These are phyloP conservation scores for Apophysomyces trapeziformis DNA, from an alignment of 371 early-diverging fungal species.

Conservation along the genomic window DNA sequence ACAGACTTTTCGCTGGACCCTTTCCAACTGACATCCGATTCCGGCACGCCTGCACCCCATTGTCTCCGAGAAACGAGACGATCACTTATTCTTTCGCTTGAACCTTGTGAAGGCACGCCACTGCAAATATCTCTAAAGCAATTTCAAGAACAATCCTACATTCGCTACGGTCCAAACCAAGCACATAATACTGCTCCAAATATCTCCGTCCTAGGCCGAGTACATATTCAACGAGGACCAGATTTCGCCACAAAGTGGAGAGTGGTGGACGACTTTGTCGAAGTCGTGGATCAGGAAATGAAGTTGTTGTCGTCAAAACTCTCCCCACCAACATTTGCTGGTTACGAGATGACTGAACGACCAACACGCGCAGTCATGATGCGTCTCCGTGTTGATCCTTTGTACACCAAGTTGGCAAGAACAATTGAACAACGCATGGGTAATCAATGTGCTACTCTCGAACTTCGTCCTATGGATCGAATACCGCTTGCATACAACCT, in stretches of 20 bases:
- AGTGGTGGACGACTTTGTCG: conserved; percentile 24
- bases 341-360: conserved; percentile 31
- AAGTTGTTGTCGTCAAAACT: conserved; percentile 2
- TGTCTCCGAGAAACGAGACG: conserved; percentile 33
- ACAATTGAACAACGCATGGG: conserved; percentile 23
- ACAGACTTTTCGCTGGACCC: conserved; percentile 33
- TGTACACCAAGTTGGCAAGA: conserved; percentile 21
- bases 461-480: conserved; percentile 28
- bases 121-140: conserved; percentile 28
- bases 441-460: conserved; percentile 19
- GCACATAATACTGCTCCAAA: conserved; percentile 35
- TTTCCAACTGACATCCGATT: conserved; percentile 28
- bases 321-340: conserved; percentile 28
- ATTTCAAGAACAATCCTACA: conserved; percentile 34
- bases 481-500: conserved; percentile 38
- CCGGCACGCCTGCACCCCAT: conserved; percentile 32
- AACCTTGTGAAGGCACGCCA: conserved; percentile 30
- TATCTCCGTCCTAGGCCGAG: conserved; percentile 25
- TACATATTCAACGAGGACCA: conserved; percentile 28
- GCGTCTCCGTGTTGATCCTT: conserved; percentile 20
- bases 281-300: conserved; percentile 23
- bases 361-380: conserved; percentile 33
- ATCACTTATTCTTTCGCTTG: conserved; percentile 34
- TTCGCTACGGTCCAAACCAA: conserved; percentile 37
- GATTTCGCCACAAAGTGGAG: conserved; percentile 35